These are phyloP conservation scores for Penicillium sp. DNA, from an alignment of 2,329 filamentous ascomycete species.

Conservation along the genomic window DNA sequence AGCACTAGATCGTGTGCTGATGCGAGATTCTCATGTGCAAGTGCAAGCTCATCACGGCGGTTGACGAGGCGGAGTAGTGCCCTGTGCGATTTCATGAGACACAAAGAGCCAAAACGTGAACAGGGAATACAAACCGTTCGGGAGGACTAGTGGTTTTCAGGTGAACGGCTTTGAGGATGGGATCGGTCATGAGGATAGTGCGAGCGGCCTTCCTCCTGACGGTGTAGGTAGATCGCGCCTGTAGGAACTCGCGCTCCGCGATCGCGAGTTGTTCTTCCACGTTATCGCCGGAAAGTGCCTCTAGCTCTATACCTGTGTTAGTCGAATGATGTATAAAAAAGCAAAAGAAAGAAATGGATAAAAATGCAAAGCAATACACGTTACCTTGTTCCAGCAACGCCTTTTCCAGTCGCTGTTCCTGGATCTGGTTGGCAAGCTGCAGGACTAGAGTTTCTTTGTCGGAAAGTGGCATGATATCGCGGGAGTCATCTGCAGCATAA, in stretches of 20 bases:
- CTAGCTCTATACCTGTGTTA: conserved; percentile 27
- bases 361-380: conserved; percentile 6
- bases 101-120: conserved; percentile 22
- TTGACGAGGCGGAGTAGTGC: conserved; percentile 66
- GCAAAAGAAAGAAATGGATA: not conserved
- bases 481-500: conserved; percentile 45
- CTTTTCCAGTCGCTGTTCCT: conserved; percentile 69
- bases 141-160: conserved; percentile 61
- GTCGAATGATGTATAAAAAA: conserved; percentile 1
- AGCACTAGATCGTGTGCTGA: conserved; percentile 52
- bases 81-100: conserved; percentile 43
- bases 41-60: conserved; percentile 65
- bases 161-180: conserved; percentile 75
- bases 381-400: conserved; percentile 58
- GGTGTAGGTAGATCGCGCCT: conserved; percentile 67
- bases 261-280: conserved; percentile 50
- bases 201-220: conserved; percentile 68
- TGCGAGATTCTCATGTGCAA: conserved; percentile 61
- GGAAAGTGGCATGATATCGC: conserved; percentile 58
- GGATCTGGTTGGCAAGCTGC: conserved; percentile 67
- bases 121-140: conserved; percentile 57
- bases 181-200: conserved; percentile 68
- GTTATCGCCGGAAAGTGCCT: conserved; percentile 48
- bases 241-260: conserved; percentile 65
- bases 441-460: conserved; percentile 65